Base-by-base conservation (phyloP, 2,329 filamentous ascomycete genomes). In the Colletotrichum tropicicola region DNA sequence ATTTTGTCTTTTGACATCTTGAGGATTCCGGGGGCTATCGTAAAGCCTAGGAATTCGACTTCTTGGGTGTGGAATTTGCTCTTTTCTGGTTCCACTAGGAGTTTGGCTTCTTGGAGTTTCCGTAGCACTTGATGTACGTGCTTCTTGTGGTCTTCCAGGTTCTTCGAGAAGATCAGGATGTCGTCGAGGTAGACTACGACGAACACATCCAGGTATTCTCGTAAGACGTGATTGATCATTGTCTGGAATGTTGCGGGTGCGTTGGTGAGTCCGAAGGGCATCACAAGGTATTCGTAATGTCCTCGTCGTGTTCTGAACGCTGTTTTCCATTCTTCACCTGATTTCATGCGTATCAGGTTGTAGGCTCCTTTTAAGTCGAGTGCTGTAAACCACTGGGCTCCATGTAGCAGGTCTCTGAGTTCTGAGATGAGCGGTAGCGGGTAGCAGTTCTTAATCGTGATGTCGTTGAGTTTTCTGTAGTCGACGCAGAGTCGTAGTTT, bases 401-500 rank as follows among this genome's bases (percentile, higher is more conserved):
- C 54, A 2, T 47, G 25, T 8, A 81, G 39, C 1, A 61, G 19
- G 28, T 72, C 57, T 30, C 75, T 55, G 0, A 72, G 74, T 55
- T 80, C 71, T 12, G 53, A 59, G 39, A 80, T 76, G 78, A 54
- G 3, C 69, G 67, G 63, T 76, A 76, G 1, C 69, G 52, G 60
- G 21, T 10, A 12, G 6, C 12, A 17, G n/a, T 25, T 27, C 5
- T 19, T 17, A 23, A 37, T 52, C 10, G 19, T 52, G 6, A 52
- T 7, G 1, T 27, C 7, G 44, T 47, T 47, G n/a, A 47, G 44
- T 8, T 13, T 79, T 70, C 67, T 49, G 66, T 80, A 81, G 60
- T 80, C 70, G 6, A 80, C 68, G 67, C 68, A 79, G 43, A 80
- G 55, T 19, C 68, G 62, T 8, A 76, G 56, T 7, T 61, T 68